Evolutionary conservation across 2,329 filamentous ascomycete genomes (phyloP).

Genomic region (Neopestalotiopsis rosae): DNA sequence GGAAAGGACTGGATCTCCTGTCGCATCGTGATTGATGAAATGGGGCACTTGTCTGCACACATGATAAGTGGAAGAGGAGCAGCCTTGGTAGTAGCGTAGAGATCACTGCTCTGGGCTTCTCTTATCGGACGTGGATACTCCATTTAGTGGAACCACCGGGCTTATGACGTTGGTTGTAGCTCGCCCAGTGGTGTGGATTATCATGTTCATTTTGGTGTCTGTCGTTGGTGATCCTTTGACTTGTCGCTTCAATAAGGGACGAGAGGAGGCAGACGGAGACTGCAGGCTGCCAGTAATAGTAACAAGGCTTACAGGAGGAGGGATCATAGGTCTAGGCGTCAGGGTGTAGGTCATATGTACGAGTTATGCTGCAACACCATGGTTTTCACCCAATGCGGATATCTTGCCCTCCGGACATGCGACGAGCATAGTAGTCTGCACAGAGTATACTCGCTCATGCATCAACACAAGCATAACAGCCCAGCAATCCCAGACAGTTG

Average conservation of each 20-base stretch:
- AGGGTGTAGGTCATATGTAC: background rate
- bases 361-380: background rate
- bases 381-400: background rate
- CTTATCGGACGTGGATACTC: slow-evolving; percentile 11
- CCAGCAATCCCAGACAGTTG: background rate
- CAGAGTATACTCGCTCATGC: too few relatives aligned
- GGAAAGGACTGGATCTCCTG: slow-evolving; percentile 4
- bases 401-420: background rate
- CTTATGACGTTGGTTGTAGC: slow-evolving; percentile 5
- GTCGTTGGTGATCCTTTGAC: background rate
- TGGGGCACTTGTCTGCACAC: background rate
- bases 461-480: background rate
- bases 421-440: background rate
- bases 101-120: slow-evolving; percentile 7
- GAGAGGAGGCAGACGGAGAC: background rate
- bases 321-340: background rate
- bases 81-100: background rate
- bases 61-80: slow-evolving; percentile 9
- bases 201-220: background rate
- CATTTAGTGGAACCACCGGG: slow-evolving; percentile 9
- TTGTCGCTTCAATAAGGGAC: background rate
- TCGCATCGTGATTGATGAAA: background rate
- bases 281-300: background rate
- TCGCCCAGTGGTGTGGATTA: background rate
- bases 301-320: background rate